These are phyloP conservation scores for Aspergillus hancockii DNA, from an alignment of 495 filamentous ascomycete genomes.

Conservation along the genomic window DNA sequence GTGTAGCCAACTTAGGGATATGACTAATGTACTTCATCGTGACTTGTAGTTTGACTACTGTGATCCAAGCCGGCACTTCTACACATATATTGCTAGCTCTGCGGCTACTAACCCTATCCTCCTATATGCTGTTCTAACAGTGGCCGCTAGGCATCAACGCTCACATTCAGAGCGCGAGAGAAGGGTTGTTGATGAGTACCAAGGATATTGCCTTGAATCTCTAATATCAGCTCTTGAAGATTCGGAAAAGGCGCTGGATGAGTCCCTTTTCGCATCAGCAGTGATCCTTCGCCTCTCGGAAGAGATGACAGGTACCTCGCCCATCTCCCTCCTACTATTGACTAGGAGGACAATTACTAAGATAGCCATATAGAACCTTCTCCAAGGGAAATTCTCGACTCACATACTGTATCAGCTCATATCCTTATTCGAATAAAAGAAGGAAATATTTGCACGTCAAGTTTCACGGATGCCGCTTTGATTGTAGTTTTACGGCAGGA, in stretches of 20 bases:
- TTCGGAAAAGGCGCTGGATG: not conserved
- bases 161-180: not conserved
- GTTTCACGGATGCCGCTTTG: not conserved
- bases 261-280: slow-evolving; percentile 1
- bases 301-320: not conserved
- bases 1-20: not conserved
- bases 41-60: not conserved
- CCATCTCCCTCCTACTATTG: too few species aligned
- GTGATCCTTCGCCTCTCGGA: not conserved
- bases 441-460: not conserved
- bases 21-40: not conserved
- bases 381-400: not conserved
- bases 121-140: not conserved
- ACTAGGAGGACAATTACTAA: too few species aligned
- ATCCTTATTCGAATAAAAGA: not conserved
- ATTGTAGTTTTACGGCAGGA: not conserved
- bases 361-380: not conserved
- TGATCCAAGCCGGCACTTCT: not conserved
- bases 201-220: not conserved
- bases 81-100: not conserved
- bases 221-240: not conserved
- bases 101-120: not conserved
- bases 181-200: not conserved
- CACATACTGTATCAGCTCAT: not conserved
- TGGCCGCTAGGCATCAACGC: not conserved